Evolutionary conservation across 306 rosid genomes (phyloP).

Genomic region (Medicago truncatula): MtrunA17r5.0-ANR NC_053046.1:36553501-36554000

Average conservation of each 20-base stretch:
- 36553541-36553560: constrained; percentile 32
- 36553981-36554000: constrained; percentile 7
- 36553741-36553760: constrained; percentile 84
- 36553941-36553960: constrained; percentile 36
- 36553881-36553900: background rate
- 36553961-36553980: constrained; percentile 10
- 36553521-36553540: constrained; percentile 33
- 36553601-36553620: constrained; percentile 25
- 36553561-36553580: constrained; percentile 32
- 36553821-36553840: constrained; percentile 95
- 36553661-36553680: constrained; percentile 44
- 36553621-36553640: constrained; percentile 28
- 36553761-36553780: constrained; percentile 85
- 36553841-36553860: constrained; percentile 91
- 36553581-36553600: constrained; percentile 27
- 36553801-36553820: constrained; percentile 69
- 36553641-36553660: constrained; percentile 39
- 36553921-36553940: background rate
- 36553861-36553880: constrained; percentile 25
- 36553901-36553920: constrained; percentile 1
- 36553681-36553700: constrained; percentile 68
- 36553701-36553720: constrained; percentile 84
- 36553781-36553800: constrained; percentile 74
- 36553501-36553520: constrained; percentile 25
- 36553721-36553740: constrained; percentile 89